Evolutionary conservation across 2,329 filamentous ascomycete species (phyloP).

Genomic region (Apiospora marii): DNA sequence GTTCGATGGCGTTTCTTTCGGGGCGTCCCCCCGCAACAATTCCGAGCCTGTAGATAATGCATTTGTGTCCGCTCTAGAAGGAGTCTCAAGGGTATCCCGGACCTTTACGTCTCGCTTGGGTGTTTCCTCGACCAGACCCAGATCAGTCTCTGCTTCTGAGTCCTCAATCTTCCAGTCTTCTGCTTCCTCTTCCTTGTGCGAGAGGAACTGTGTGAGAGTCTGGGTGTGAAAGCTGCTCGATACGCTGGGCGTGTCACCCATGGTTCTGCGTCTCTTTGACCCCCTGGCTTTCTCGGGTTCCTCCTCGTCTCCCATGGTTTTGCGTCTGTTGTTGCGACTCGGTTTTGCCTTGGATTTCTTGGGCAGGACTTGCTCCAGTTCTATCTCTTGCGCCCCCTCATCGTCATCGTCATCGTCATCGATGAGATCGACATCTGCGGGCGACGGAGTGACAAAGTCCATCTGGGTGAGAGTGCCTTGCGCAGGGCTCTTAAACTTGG

Average conservation of each 20-base stretch:
- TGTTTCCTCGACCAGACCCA: slow-evolving; percentile 36
- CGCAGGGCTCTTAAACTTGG: slow-evolving; percentile 29
- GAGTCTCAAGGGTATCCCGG: slow-evolving; percentile 1
- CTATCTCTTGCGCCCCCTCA: slow-evolving; percentile 27
- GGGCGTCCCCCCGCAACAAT: neutral
- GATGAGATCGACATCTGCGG: slow-evolving; percentile 28
- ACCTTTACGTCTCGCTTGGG: slow-evolving; percentile 34
- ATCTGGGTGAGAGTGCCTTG: slow-evolving; percentile 43
- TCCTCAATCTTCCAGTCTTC: slow-evolving; percentile 37
- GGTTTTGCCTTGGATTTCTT: slow-evolving; percentile 32
- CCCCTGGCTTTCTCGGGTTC: slow-evolving; percentile 31
- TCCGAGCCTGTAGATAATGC: neutral
- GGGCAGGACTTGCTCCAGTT: slow-evolving; percentile 25
- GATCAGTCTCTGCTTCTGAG: slow-evolving; percentile 38
- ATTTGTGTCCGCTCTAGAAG: neutral
- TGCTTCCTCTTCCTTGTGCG: slow-evolving; percentile 31
- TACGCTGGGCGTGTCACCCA: slow-evolving; percentile 37
- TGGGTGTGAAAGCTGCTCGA: slow-evolving; percentile 44
- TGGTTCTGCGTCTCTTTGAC: slow-evolving; percentile 42
- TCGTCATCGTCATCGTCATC: slow-evolving; percentile 30
- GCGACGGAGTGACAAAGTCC: slow-evolving; percentile 37
- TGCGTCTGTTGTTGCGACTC: slow-evolving; percentile 35
- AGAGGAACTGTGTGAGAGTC: slow-evolving; percentile 40
- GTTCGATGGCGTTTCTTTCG: slow-evolving; percentile 38
- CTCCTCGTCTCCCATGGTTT: slow-evolving; percentile 39